Base-by-base conservation (phyloP, 768 basidiomycete genomes). In the Naganishia vaughanmartiniae region DNA sequence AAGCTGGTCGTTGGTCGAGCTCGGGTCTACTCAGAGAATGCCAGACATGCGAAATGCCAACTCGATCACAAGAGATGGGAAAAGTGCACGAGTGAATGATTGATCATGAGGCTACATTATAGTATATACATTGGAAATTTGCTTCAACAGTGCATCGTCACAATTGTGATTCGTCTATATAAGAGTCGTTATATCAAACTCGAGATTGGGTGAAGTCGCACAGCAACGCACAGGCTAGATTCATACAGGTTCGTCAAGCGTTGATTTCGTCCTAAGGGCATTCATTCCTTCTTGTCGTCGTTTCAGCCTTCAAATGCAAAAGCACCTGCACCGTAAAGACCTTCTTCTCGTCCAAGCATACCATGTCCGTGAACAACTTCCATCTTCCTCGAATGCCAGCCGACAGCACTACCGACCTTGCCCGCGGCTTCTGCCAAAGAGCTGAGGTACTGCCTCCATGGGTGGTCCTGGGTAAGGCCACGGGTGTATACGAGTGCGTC, bases 371-470 rank as follows among this genome's bases (percentile, higher is more conserved):
- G 89, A 70, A 99, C 80, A 28, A 97, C 91, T 87, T 96, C 93
- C 91, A 96, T 93, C 83, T 99, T 99, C 70, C 94, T 83, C 26
- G 91, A 88, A 82, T 96, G 93, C 93, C 94, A 98, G 0, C 95
- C 95, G 6, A 95, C 87, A 4, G 89, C 90, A 76, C 89, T 91
- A 78, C 85, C 89, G n/a, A 95, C 92, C 76, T 91, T 91, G 11
- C 93, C 92, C 73, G 91, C 90, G 5, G 90, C 88, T 69, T 88
- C 85, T 12, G 91, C 88, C 26, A 96, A 83, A 65, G 86, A 84
- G 73, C 87, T 86, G 78, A 95, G 84, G 77, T 90, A 90, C 31
- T 81, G 78, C 60, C 93, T 83, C 80, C 89, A 86, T 2, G 89
- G 87, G 79, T 95, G 89, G 4, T 83, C 84, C 19, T 78, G 77